phyloP scores from a whole-genome alignment of 164 flowering plant species.

The Amborella trichopoda region DNA sequence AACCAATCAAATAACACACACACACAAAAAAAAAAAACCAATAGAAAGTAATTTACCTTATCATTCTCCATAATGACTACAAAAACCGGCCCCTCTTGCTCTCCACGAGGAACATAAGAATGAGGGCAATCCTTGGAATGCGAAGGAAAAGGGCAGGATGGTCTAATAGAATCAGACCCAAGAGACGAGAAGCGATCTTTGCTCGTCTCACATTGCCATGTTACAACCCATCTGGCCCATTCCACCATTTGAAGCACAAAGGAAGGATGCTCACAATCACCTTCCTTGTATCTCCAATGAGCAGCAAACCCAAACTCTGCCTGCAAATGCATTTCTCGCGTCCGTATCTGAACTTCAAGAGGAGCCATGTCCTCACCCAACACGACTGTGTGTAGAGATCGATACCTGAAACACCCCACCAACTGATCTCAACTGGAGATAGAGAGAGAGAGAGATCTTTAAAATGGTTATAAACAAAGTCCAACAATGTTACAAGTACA shows the following conservation, averaged over 20 bases:
- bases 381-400: conserved; percentile 89
- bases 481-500: too few relatives aligned
- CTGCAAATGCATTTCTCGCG: conserved; percentile 84
- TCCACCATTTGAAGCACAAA: conserved; percentile 95
- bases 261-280: conserved; percentile 55
- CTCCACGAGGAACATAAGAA: conserved; percentile 41
- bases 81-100: conserved; percentile 63
- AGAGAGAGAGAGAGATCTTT: not conserved
- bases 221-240: conserved; percentile 90
- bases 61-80: conserved; percentile 84
- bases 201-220: conserved; percentile 83
- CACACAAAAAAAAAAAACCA: not conserved
- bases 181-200: conserved; percentile 31
- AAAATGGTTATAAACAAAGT: too few relatives aligned
- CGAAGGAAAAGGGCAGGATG: conserved; percentile 73
- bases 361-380: conserved; percentile 66
- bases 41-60: conserved; percentile 48
- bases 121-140: conserved; percentile 73
- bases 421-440: too few relatives aligned
- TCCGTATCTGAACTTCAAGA: conserved; percentile 91
- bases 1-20: too few relatives aligned
- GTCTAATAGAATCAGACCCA: conserved; percentile 37
- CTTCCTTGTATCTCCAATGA: conserved; percentile 98
- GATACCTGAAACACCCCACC: too few relatives aligned
- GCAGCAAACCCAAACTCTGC: conserved; percentile 98